These are phyloP conservation scores for Aspergillus novofumigatus DNA, from an alignment of 2,329 filamentous ascomycete genomes.

Conservation along the genomic window DNA sequence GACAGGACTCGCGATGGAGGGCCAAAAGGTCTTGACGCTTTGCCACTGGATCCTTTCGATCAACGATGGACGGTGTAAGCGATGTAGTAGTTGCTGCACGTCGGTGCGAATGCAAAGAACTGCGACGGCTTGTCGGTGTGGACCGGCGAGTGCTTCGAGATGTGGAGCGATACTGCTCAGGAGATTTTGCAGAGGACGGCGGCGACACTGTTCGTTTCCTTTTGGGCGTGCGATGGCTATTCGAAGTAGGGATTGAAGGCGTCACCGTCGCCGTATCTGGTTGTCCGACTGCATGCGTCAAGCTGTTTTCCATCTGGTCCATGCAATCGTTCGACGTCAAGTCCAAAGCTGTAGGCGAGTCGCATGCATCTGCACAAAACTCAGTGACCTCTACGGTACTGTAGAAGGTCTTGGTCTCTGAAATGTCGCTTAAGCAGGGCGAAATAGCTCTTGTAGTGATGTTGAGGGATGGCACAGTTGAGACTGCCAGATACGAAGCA, in stretches of 20 bases:
- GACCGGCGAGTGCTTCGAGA: conserved; percentile 32
- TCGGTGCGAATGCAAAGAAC: conserved; percentile 27
- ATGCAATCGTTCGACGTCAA: neutral
- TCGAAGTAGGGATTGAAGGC: neutral
- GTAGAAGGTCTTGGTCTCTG: conserved; percentile 19
- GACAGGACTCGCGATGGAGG: conserved; percentile 39
- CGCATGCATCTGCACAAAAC: conserved; percentile 10
- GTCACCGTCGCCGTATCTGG: neutral
- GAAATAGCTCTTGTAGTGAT: conserved; percentile 8
- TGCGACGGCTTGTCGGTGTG: conserved; percentile 24
- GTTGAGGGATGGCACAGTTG: conserved; percentile 7
- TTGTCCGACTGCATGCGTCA: neutral
- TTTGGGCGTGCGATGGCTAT: conserved; percentile 11
- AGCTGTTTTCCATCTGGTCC: conserved; percentile 3
- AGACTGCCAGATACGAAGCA: neutral
- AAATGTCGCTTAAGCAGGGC: conserved; percentile 7
- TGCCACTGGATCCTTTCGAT: conserved; percentile 17
- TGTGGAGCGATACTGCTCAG: conserved; percentile 26
- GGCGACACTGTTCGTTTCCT: conserved; percentile 24
- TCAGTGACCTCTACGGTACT: conserved; percentile 17
- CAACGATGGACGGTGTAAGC: conserved; percentile 22
- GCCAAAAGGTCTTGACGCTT: conserved; percentile 34
- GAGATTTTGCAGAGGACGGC: conserved; percentile 26
- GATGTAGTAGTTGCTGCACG: conserved; percentile 21
- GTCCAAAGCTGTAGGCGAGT: neutral